Evolutionary conservation across 2,329 filamentous ascomycete genomes (phyloP).

Genomic region (Ceratocystiopsis brevicomis): DNA sequence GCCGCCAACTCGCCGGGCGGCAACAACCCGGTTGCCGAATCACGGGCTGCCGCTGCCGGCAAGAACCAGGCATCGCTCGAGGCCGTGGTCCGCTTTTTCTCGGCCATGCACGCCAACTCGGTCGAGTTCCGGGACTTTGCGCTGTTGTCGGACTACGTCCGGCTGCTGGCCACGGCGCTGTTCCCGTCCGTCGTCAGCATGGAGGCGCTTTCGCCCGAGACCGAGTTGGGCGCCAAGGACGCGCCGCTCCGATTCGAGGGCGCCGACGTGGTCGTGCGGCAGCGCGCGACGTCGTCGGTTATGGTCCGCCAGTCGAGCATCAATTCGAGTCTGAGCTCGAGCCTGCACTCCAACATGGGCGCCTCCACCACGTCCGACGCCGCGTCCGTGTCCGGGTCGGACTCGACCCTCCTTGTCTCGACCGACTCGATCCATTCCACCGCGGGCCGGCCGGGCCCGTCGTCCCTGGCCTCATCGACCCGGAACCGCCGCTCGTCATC

Average conservation of each 20-base stretch:
- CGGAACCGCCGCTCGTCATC: conserved; percentile 67
- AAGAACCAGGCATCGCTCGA: conserved; percentile 50
- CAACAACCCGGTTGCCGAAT: neutral
- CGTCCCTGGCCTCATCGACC: conserved; percentile 15
- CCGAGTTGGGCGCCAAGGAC: conserved; percentile 69
- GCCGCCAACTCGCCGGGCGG: conserved; percentile 13
- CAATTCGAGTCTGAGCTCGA: conserved; percentile 5
- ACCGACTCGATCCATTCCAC: conserved; percentile 14
- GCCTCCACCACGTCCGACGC: conserved; percentile 1
- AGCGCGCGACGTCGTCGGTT: conserved; percentile 38
- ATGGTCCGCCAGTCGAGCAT: conserved; percentile 54
- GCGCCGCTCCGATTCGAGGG: conserved; percentile 71
- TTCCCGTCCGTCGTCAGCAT: conserved; percentile 80
- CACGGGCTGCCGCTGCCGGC: conserved; percentile 8
- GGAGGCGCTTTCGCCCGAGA: conserved; percentile 64
- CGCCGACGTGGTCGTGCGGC: conserved; percentile 65
- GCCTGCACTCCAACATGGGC: conserved; percentile 5
- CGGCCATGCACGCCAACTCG: conserved; percentile 61
- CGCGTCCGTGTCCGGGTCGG: neutral
- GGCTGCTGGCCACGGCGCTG: conserved; percentile 58
- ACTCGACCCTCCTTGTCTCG: conserved; percentile 19
- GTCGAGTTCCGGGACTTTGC: conserved; percentile 67
- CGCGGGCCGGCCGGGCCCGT: conserved; percentile 1
- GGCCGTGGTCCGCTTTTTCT: conserved; percentile 60
- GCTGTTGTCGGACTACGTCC: conserved; percentile 59